Evolutionary conservation across 1,284 basidiomycete genomes (phyloP).

Genomic region (Paramarasmius palmivorus): DNA sequence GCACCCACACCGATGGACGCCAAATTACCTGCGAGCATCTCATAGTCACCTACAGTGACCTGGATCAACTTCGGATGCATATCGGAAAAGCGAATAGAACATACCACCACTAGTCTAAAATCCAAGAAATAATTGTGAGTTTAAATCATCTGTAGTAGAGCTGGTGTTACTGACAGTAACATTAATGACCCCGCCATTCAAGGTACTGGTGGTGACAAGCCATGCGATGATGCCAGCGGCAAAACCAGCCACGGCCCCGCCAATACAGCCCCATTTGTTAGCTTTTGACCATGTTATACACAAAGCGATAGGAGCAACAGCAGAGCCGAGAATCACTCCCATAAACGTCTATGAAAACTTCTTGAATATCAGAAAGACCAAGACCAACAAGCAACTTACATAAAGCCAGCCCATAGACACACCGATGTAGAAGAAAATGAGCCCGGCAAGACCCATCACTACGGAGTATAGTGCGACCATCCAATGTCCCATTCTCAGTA

Average conservation of each 20-base stretch:
- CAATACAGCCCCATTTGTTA: conserved; percentile 81
- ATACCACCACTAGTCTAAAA: conserved; percentile 51
- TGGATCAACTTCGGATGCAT: conserved; percentile 10
- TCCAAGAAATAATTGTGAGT: background rate
- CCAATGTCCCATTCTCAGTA: conserved; percentile 54
- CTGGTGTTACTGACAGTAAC: conserved; percentile 52
- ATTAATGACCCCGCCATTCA: conserved; percentile 73
- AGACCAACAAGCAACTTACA: conserved; percentile 39
- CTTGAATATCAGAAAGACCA: background rate
- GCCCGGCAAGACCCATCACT: conserved; percentile 79
- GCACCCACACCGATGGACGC: conserved; percentile 83
- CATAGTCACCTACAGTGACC: conserved; percentile 65
- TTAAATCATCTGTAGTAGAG: background rate
- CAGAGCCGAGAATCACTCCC: conserved; percentile 84
- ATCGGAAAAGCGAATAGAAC: conserved; percentile 10
- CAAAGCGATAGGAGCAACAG: conserved; percentile 84
- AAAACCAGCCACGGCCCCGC: conserved; percentile 74
- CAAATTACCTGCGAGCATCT: conserved; percentile 87
- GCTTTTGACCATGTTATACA: conserved; percentile 82
- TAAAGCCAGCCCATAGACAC: conserved; percentile 90
- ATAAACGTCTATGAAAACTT: conserved; percentile 61
- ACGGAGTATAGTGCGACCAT: conserved; percentile 72
- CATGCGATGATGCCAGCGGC: conserved; percentile 73
- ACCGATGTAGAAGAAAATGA: conserved; percentile 88
- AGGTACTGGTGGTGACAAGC: conserved; percentile 78